Evolutionary conservation across 2,329 filamentous ascomycete genomes (phyloP).

Genomic region (Xylaria hypoxylon): DNA sequence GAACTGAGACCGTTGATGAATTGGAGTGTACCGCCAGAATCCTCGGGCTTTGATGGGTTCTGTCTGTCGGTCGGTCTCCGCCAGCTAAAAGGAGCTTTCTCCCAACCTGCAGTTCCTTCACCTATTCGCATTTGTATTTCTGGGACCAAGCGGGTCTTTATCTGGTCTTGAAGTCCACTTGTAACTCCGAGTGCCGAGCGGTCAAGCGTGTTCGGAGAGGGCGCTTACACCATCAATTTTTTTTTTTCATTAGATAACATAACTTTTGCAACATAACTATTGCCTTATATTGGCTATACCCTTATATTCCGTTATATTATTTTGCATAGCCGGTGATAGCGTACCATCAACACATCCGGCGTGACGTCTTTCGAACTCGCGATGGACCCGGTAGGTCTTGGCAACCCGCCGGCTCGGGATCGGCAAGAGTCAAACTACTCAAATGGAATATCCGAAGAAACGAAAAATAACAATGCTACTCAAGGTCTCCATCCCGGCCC

Average conservation of each 20-base stretch:
- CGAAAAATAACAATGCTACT: background rate
- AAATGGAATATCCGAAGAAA: conserved; percentile 6
- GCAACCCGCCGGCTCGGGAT: conserved; percentile 1
- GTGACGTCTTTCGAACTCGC: background rate
- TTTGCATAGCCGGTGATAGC: background rate
- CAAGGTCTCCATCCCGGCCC: background rate
- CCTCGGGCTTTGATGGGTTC: conserved; percentile 1
- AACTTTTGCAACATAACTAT: no score
- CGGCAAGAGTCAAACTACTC: background rate
- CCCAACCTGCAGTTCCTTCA: conserved; percentile 6
- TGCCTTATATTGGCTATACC: background rate
- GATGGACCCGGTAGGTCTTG: conserved; percentile 29
- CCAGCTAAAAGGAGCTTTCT: background rate
- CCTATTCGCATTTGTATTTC: conserved; percentile 17
- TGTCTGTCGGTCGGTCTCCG: background rate
- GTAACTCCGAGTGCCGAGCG: conserved; percentile 17
- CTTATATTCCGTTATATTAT: background rate
- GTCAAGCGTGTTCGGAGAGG: background rate
- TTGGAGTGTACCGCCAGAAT: background rate
- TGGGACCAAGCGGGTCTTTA: conserved; percentile 30
- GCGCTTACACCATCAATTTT: conserved; percentile 1
- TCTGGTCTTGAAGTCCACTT: conserved; percentile 1
- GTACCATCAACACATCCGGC: background rate
- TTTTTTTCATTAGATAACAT: background rate
- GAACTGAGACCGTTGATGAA: conserved; percentile 2